A percentile compares a stretch with the other conserved stretches of the same genome.
Conservation (phyloP, 139 green algal species). For the Picochlorum sp. region DNA sequence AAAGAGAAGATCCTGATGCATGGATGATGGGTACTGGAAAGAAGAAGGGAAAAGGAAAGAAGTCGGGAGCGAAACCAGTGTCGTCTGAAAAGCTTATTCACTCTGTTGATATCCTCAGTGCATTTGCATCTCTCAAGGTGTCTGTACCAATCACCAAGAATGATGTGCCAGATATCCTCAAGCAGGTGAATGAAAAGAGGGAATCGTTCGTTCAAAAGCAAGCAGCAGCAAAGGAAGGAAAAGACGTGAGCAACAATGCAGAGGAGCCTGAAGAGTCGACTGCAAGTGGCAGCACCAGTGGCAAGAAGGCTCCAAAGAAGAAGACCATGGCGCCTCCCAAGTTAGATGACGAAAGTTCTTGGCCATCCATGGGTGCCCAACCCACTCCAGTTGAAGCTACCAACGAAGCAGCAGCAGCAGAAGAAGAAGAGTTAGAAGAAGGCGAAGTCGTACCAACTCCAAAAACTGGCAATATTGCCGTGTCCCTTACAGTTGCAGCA, state of each 20-base stretch:
- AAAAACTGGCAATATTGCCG: slow-evolving; percentile 4
- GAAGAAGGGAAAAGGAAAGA: slow-evolving; percentile 26
- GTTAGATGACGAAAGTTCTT: slow-evolving; percentile 27
- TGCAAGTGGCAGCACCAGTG: not conserved
- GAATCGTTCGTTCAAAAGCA: slow-evolving; percentile 19
- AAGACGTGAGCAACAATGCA: not conserved
- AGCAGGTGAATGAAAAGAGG: slow-evolving; percentile 17
- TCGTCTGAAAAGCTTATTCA: slow-evolving; percentile 17
- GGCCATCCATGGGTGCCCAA: slow-evolving; percentile 26
- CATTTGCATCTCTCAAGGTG: slow-evolving; percentile 21
- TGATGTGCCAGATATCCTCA: slow-evolving; percentile 7
- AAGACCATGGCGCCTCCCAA: slow-evolving; percentile 6
- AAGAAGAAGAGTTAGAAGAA: slow-evolving; percentile 6
- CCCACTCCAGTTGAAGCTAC: not conserved
- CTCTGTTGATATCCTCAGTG: slow-evolving; percentile 31
- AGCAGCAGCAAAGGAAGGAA: slow-evolving; percentile 6
- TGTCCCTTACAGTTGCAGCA: not conserved
- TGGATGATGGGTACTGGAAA: slow-evolving; percentile 25
- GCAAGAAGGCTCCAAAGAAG: not conserved
- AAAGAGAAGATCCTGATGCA: slow-evolving; percentile 23
- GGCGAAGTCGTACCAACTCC: not conserved
- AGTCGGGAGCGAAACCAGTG: not conserved
- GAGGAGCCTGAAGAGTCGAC: slow-evolving; percentile 1
- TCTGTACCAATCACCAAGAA: slow-evolving; percentile 12
- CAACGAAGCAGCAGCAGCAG: not conserved